Percentiles rank a stretch among this genome's conserved stretches.
Conservation (phyloP, 306 rosid genomes). For the Cicer chorassanicum region DNA sequence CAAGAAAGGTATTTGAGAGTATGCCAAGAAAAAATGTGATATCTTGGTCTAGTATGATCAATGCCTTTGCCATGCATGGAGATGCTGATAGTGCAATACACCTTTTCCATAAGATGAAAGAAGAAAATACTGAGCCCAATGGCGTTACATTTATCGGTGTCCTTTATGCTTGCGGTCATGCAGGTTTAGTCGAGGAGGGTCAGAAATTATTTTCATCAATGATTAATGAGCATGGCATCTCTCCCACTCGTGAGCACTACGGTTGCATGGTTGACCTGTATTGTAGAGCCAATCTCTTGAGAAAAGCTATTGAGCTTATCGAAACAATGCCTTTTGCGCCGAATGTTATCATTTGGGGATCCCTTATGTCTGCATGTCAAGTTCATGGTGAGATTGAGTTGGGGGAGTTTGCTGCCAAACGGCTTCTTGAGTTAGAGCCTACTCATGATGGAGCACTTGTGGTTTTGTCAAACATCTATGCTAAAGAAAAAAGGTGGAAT, state of each 20-base stretch:
- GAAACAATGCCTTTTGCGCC: constrained; percentile 86
- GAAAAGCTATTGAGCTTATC: constrained; percentile 73
- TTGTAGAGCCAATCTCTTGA: constrained; percentile 79
- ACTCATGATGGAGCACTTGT: constrained; percentile 83
- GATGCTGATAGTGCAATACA: constrained; percentile 63
- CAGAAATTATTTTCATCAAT: constrained; percentile 62
- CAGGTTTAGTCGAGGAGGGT: constrained; percentile 77
- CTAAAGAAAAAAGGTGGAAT: constrained; percentile 83
- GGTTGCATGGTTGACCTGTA: constrained; percentile 93
- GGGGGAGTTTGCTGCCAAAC: constrained; percentile 82
- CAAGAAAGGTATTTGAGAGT: constrained; percentile 67
- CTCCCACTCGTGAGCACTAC: constrained; percentile 80
- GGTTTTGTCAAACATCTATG: constrained; percentile 77
- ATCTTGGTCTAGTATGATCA: constrained; percentile 84
- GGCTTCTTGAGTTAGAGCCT: constrained; percentile 73
- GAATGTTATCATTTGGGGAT: constrained; percentile 85
- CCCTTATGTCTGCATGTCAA: constrained; percentile 87
- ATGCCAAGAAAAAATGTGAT: constrained; percentile 71
- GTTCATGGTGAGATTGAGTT: constrained; percentile 68
- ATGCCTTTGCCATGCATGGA: constrained; percentile 82
- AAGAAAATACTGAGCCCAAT: constrained; percentile 64
- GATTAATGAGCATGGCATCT: constrained; percentile 63
- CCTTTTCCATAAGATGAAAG: constrained; percentile 69
- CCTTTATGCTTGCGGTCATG: constrained; percentile 92
- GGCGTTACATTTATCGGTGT: constrained; percentile 82